Evolutionary conservation across 208 protist species (phyloP), one percentile per base, ranked within the genome.

Genomic region (Leptomonas seymouri): DNA sequence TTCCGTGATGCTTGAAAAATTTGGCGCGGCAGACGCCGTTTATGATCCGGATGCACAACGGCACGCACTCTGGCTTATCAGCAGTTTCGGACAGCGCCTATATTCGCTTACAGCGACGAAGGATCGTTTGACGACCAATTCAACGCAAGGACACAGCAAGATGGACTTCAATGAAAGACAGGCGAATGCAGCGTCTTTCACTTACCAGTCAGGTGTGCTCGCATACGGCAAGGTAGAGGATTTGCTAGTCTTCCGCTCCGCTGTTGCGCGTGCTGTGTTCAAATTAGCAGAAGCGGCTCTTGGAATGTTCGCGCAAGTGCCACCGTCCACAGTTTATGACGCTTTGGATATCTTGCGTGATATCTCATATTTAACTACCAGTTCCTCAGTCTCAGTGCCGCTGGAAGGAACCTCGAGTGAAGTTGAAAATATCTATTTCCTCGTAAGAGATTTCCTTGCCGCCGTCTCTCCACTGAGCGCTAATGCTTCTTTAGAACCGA

Each of bases 11-110:
- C 51, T 77, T 12, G 57, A 41, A 7, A 39, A 46, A 14, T 67
- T 51, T 30, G 64, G 64, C 11, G 45, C 18, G 1, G 12, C 1
- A 3, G 44, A 28, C 0, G 18, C 8, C 14, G 48, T 67, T 28
- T 23, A 56, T 15, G 65, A 66, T 0, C 15, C 56, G 20, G 71
- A 70, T 41, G 60, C 36, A 0, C 65, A 71, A 20, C 63, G 65
- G n/a, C 39, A 49, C 14, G 30, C 64, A 34, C 15, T 71, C 0
- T 77, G 71, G 71, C 50, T 71, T 41, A 34, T 67, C n/a, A 31
- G 71, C 23, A 56, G 41, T 18, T 65, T 76, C 9, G 34, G 50
- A 18, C 28, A 0, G 0, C n/a, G 48, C 21, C 9, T 57, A 11
- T 67, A 57, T 23, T 36, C 36, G 20, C 61, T 57, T 21, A 4